phyloP scores from a whole-genome alignment of 139 green algal species.

The Chlorella sp. region DNA sequence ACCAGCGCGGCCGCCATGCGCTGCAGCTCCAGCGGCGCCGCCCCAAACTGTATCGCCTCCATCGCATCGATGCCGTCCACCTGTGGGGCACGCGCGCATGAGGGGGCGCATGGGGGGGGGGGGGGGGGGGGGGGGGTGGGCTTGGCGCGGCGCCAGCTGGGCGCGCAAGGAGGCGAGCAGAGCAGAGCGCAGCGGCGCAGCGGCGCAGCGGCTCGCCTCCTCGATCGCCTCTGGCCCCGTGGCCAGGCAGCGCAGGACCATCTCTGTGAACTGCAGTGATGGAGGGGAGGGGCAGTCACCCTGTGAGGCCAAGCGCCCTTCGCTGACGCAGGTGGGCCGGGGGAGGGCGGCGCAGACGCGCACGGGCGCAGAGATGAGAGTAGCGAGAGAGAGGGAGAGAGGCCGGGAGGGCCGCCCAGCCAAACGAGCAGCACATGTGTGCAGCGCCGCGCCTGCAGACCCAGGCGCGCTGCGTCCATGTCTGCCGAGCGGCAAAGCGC shows the following conservation, averaged over 20 bases:
- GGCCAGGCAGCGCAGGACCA: conserved; percentile 45
- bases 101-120: no score
- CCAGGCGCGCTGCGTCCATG: conserved; percentile 45
- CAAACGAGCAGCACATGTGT: not conserved
- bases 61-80: conserved; percentile 56
- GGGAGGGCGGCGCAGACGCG: no score
- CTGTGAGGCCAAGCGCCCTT: no score
- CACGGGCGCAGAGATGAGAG: no score
- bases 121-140: no score
- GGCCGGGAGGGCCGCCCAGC: not conserved
- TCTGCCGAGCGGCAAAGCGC: conserved; percentile 41
- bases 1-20: conserved; percentile 43
- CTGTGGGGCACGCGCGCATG: no score
- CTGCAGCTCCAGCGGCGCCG: conserved; percentile 31
- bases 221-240: conserved; percentile 39
- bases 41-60: conserved; percentile 47
- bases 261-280: conserved; percentile 38
- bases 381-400: no score
- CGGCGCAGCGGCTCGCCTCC: no score
- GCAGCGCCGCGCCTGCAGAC: conserved; percentile 25
- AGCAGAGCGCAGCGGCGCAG: no score
- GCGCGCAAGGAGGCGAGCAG: no score
- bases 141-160: no score
- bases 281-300: not conserved
- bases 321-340: no score